Base-by-base conservation (phyloP, 140 eudicot species). In the Ambrosia hybrid region DNA sequence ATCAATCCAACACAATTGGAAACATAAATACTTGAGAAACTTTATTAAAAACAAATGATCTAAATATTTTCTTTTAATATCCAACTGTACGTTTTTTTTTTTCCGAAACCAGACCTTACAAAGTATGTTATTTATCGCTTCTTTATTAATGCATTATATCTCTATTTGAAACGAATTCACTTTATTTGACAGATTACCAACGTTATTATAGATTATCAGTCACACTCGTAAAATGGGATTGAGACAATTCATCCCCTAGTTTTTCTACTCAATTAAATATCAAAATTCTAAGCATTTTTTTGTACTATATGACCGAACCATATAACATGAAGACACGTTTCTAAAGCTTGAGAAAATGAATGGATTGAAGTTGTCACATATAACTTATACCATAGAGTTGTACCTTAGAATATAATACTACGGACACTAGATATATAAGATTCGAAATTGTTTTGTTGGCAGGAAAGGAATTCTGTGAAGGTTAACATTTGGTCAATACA, bases 401-500 rank as follows among this genome's bases (percentile, higher is more conserved):
- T 3, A 49, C 55, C 55, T 9, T 49, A 49, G n/a, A 49, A 49
- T 49, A 49, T 49, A 49, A 21, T 21, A 6, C 41, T 9, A 59
- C 14, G 43, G 43, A 9, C 36, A 59, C 9, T 43, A 30, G 13
- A 21, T 21, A 21, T n/a, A 63, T 63, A 63, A 37, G 68, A 63
- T 63, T 63, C 51, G 51, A 63, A 37, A 63, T 13, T 36, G 68
- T 11, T 45, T 78, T 17, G 53, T 62, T 61, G 53, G 52, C 41
- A 72, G 52, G 36, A 43, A 65, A 55, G 62, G 51, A 64, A 78
- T 65, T 43, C 60, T 63, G 78, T 71, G 57, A 41, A 77, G 67
- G 52, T 77, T 77, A 53, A 39, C 43, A 66, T 66, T 66, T 67
- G 83, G 83, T 79, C 83, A 73, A 79, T 66, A 73, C 51, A 53